Conservation (phyloP, 129 eudicot genomes). For the Arctium minus region DNA sequence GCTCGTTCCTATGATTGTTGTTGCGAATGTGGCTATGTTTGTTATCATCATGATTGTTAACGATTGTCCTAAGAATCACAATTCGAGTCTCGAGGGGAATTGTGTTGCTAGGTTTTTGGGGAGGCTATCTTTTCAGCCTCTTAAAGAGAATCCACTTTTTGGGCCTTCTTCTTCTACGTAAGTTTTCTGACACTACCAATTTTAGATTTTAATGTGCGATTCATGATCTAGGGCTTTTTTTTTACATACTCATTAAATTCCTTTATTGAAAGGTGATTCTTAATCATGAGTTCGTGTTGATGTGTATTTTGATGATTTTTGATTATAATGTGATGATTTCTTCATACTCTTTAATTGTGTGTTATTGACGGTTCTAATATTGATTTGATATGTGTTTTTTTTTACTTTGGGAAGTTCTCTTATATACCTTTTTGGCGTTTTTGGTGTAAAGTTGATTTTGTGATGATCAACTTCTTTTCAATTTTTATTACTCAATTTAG, state of each 20-base stretch:
- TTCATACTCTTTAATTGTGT: constrained; percentile 8
- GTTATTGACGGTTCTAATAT: constrained; percentile 1
- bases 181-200: background rate
- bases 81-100: constrained; percentile 32
- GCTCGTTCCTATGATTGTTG: constrained; percentile 87
- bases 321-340: background rate
- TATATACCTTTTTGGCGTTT: constrained; percentile 8
- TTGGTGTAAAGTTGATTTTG: constrained; percentile 16
- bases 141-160: constrained; percentile 85
- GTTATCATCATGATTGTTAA: constrained; percentile 65
- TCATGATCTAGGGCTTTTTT: constrained; percentile 6
- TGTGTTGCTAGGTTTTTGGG: constrained; percentile 89
- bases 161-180: constrained; percentile 96
- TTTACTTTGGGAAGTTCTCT: background rate
- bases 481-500: background rate
- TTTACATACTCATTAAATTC: background rate
- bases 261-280: background rate
- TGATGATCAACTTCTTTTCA: background rate
- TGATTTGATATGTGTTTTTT: background rate
- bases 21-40: constrained; percentile 81
- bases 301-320: background rate
- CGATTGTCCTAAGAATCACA: constrained; percentile 67
- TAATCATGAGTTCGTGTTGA: background rate
- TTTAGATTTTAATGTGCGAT: background rate
- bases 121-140: constrained; percentile 85